Conservation (phyloP, 2,329 filamentous ascomycete species). For the Aspergillus udagawae region DNA sequence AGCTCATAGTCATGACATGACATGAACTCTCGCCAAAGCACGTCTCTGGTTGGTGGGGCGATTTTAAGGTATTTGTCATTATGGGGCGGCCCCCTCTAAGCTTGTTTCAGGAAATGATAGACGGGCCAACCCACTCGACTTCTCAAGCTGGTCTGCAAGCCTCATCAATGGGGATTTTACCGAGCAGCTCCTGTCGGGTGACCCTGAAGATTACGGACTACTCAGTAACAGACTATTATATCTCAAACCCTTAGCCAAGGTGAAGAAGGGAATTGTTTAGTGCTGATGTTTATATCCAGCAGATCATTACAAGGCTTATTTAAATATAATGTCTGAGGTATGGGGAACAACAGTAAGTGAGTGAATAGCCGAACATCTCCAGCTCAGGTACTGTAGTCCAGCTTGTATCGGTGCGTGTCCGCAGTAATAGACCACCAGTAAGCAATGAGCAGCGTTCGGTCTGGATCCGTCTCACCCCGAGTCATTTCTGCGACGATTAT, state of each 20-base stretch:
- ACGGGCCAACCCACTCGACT: neutral
- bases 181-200: neutral
- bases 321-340: too few species aligned
- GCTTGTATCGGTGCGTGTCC: neutral
- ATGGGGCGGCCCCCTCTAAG: conserved; percentile 5
- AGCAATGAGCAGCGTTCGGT: neutral
- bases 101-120: conserved; percentile 16
- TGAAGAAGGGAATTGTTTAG: neutral
- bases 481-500: neutral
- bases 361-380: neutral
- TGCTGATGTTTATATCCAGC: neutral
- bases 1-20: conserved; percentile 13
- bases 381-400: neutral
- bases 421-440: neutral
- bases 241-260: neutral
- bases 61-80: conserved; percentile 26
- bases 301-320: neutral
- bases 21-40: conserved; percentile 8
- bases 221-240: too few species aligned
- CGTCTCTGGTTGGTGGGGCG: conserved; percentile 11
- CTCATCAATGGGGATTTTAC: neutral
- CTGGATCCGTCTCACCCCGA: neutral
- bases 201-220: neutral
- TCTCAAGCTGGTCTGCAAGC: neutral
- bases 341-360: neutral